These are phyloP conservation scores for Cladophialophora immunda DNA, from an alignment of 2,329 filamentous ascomycete genomes.

Conservation along the genomic window DNA sequence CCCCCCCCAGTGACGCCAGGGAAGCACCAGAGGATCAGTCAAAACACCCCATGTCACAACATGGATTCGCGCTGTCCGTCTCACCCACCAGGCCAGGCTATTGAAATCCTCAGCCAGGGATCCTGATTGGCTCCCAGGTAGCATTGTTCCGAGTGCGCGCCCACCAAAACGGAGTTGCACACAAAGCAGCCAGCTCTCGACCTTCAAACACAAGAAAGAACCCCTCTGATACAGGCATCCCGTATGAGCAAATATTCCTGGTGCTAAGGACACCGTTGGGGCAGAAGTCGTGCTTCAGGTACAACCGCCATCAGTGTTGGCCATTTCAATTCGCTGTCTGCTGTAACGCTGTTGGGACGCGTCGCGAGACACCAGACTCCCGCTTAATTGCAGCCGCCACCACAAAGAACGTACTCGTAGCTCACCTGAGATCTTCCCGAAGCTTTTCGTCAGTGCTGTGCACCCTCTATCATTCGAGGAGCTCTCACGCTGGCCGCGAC, in stretches of 20 bases:
- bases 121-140: constrained; percentile 2
- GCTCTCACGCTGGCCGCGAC: not conserved
- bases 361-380: constrained; percentile 34
- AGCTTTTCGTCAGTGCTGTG: not conserved
- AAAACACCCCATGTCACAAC: constrained; percentile 40
- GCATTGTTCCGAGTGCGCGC: constrained; percentile 18
- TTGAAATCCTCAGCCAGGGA: constrained; percentile 12
- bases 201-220: not conserved
- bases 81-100: constrained; percentile 32
- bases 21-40: constrained; percentile 24
- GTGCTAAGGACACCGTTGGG: not conserved
- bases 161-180: constrained; percentile 18
- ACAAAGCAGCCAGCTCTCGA: constrained; percentile 8
- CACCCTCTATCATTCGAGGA: not conserved
- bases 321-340: constrained; percentile 1
- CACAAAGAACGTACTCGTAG: not conserved
- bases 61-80: constrained; percentile 36
- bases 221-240: not conserved
- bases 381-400: constrained; percentile 29
- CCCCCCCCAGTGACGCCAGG: constrained; percentile 19
- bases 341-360: constrained; percentile 32
- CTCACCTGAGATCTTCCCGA: not conserved
- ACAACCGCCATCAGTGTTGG: constrained; percentile 18
- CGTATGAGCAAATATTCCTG: not conserved
- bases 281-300: not conserved